Evolutionary conservation across 495 filamentous ascomycete species (phyloP), one percentile per base, ranked within the genome.

Genomic region (Aspergillus bertholletiae): DNA sequence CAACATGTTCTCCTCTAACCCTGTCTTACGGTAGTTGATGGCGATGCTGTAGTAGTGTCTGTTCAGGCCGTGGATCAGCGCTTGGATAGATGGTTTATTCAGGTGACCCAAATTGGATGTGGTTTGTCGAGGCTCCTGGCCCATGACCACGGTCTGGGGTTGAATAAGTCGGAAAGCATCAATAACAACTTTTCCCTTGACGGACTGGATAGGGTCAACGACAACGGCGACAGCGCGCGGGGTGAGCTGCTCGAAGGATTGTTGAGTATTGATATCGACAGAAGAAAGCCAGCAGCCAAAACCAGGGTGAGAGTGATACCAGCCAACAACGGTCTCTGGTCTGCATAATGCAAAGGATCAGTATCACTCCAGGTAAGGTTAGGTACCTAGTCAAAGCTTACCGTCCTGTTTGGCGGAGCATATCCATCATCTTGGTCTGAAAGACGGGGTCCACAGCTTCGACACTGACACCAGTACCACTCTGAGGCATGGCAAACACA

Each of bases 371-470:
- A 27, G 11, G 30, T 35, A 15, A 15, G 17, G 22, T 26, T 6
- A 21, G 20, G n/a, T 9, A 15, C 1, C 6, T 20, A 7, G 17
- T 23, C 17, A 32, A 50, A 59, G 51, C 87, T 56, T 80, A 96
- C 92, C 92, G 83, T 72, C 93, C 94, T 15, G 94, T 98, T 77
- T 98, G 94, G 63, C 88, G 81, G 59, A 98, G 79, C 92, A 97
- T 97, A 70, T 98, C 94, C 95, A 98, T 97, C 94, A 98, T 98
- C 79, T 96, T 97, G 59, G 88, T 95, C 77, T 98, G 94, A 70
- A 98, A 98, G 13, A 97, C 95, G 22, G 91, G 89, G 70, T 98
- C 94, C 57, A 98, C 95, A 45, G 94, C 94, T 69, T 98, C 94
- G 59, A 98, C 94, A 74, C 91, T 96, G 62, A 98, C 94, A 63